Base-by-base conservation (phyloP, 306 rosid species). In the Glycyrrhiza uralensis region DNA sequence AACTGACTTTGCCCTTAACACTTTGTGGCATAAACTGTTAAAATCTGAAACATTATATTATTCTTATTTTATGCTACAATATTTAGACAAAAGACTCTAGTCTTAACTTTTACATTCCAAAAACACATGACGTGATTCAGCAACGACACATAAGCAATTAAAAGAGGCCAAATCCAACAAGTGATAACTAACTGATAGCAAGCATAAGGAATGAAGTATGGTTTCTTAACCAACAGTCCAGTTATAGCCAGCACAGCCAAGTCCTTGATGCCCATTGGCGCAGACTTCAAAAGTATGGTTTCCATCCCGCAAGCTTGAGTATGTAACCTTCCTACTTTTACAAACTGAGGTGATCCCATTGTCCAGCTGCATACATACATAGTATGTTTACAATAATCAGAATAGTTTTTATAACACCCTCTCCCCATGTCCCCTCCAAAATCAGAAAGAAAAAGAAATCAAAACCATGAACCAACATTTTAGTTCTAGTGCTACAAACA, bases 161-260 rank as follows among this genome's bases (percentile, higher is more conserved):
- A 60, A 72, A 51, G 51, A 38, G 51, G 30, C 9, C 28, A 14
- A 71, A 57, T 63, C 24, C 39, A 35, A 61, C 10, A 35, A 12
- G 19, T 44, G 23, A 32, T 44, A 19, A 47, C 5, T 35, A 36
- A 20, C 30, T 61, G 35, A 74, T 2, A 56, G 71, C 13, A 46
- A 76, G 29, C 26, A 29, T 45, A 67, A 77, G 61, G 74, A 72
- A 60, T 49, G 29, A 65, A 61, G 85, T 76, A 77, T 55, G 62
- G 80, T 49, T 52, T 75, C 73, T 78, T 80, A 62, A 93, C 97
- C 98, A 69, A 93, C 75, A 72, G 88, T 90, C 98, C 98, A 93
- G 51, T 86, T 83, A 67, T 82, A 79, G 77, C 52, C 79, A 63
- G 88, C 85, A 85, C 97, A 93, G 61, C 75, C 85, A 78, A 76